phyloP scores from a whole-genome alignment of 2,329 filamentous ascomycete genomes.

The Fusarium sp. region DNA sequence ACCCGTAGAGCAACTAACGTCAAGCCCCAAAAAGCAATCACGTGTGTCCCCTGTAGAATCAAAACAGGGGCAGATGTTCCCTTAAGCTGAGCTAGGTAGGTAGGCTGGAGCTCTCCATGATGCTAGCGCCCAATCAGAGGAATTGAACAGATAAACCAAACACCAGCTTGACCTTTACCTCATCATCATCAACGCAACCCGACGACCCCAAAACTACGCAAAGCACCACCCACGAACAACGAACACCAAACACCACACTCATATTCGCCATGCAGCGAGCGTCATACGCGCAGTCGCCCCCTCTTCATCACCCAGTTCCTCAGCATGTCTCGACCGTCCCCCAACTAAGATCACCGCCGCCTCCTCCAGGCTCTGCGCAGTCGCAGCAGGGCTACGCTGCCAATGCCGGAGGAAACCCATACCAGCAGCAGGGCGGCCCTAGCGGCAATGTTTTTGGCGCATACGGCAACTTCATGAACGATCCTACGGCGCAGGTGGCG shows the following conservation, averaged over 20 bases:
- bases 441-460: conserved; percentile 72
- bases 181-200: conserved; percentile 30
- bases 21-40: conserved; percentile 39
- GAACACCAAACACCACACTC: not conserved
- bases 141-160: conserved; percentile 55
- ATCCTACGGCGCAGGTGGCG: conserved; percentile 94
- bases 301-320: conserved; percentile 95
- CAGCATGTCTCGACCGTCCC: conserved; percentile 99
- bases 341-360: conserved; percentile 93
- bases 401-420: conserved; percentile 78
- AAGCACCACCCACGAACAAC: not conserved
- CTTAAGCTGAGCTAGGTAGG: conserved; percentile 16
- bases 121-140: conserved; percentile 47
- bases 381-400: conserved; percentile 74
- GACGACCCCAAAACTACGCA: not conserved
- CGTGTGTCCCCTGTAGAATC: conserved; percentile 39
- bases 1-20: not conserved
- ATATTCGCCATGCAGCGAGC: conserved; percentile 82
- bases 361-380: conserved; percentile 79
- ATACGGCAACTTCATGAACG: conserved; percentile 95
- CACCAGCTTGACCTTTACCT: conserved; percentile 44
- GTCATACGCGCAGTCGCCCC: conserved; percentile 88
- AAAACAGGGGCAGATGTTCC: conserved; percentile 18
- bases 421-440: conserved; percentile 73
- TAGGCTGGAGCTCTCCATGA: conserved; percentile 43